Base-by-base conservation (phyloP, 208 protist species). In the Crithidia sp. region DNA sequence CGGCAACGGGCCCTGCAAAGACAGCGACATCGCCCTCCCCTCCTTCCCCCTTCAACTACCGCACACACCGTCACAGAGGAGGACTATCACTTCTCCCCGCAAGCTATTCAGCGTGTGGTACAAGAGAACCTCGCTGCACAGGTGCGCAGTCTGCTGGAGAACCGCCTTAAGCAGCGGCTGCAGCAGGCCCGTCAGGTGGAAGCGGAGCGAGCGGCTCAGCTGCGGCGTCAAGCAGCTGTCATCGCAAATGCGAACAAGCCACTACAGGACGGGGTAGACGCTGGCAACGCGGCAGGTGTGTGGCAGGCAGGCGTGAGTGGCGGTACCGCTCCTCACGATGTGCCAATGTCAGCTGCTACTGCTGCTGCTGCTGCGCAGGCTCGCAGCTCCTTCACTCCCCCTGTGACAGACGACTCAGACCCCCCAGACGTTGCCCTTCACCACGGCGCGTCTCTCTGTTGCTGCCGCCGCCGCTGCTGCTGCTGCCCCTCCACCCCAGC, bases 121-220 rank as follows among this genome's bases (percentile, higher is more conserved):
- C 74, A 79, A 52, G 50, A 73, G 16, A 63, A 19, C 36, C 74
- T 79, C 7, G 43, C 67, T n/a, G 67, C 57, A 14, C 66, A 79
- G 61, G 45, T 74, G n/a, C 67, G 74, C 52, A 61, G 53, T 36
- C 50, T 79, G 10, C 66, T 79, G 7, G 61, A 74, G 61, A 43
- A 53, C 9, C 74, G 74, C 14, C 67, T 79, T 5, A 67, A 74
- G 17, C 50, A 74, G 12, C 74, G 74, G 16, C 59, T 74, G 7
- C 74, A 53, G 19, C 60, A 69, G 54, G 67, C 67, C 39, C 60
- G 53, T 13, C 43, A 41, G 41, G 54, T 54, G 28, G 39, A 74
- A 40, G 59, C 44, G 8, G 57, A 66, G 43, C 17, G 44, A n/a
- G 45, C 45, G 53, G 59, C n/a, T 52, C 53, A 41, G 16, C 45